phyloP scores from a whole-genome alignment of 106 monocot genomes.

The Dioscorea zingiberensis region DNA sequence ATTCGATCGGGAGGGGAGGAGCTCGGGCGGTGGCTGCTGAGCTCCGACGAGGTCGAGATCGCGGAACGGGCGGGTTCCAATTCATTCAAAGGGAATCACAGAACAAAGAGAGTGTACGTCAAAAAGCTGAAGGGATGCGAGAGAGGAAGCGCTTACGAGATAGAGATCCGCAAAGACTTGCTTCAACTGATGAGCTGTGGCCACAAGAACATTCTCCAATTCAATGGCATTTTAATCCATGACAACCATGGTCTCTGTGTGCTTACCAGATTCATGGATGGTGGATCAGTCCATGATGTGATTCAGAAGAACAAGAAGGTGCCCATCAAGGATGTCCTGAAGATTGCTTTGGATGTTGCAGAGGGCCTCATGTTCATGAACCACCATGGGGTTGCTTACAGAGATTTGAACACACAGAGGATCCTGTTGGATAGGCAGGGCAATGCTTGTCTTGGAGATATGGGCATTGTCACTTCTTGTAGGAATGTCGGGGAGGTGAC shows the following conservation, averaged over 20 bases:
- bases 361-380: constrained; percentile 89
- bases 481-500: constrained; percentile 67
- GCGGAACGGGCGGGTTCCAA: constrained; percentile 32
- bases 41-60: constrained; percentile 55
- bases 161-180: constrained; percentile 69
- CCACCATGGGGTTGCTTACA: constrained; percentile 60
- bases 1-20: constrained; percentile 61
- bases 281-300: constrained; percentile 69
- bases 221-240: constrained; percentile 64
- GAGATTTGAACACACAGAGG: constrained; percentile 65
- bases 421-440: constrained; percentile 74
- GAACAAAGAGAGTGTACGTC: constrained; percentile 64
- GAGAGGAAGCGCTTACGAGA: constrained; percentile 65
- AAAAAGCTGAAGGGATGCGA: constrained; percentile 75
- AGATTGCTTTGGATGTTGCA: constrained; percentile 70
- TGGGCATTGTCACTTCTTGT: constrained; percentile 66
- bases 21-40: constrained; percentile 56
- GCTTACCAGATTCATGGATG: constrained; percentile 72
- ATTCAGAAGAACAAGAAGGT: constrained; percentile 57
- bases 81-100: constrained; percentile 61
- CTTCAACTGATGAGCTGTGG: constrained; percentile 91
- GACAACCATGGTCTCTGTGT: constrained; percentile 73
- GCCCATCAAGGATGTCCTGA: constrained; percentile 37
- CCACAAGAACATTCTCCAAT: constrained; percentile 63
- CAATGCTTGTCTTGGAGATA: constrained; percentile 84